phyloP scores from a whole-genome alignment of 2,329 filamentous ascomycete genomes.

The Neonectria hederae region DNA sequence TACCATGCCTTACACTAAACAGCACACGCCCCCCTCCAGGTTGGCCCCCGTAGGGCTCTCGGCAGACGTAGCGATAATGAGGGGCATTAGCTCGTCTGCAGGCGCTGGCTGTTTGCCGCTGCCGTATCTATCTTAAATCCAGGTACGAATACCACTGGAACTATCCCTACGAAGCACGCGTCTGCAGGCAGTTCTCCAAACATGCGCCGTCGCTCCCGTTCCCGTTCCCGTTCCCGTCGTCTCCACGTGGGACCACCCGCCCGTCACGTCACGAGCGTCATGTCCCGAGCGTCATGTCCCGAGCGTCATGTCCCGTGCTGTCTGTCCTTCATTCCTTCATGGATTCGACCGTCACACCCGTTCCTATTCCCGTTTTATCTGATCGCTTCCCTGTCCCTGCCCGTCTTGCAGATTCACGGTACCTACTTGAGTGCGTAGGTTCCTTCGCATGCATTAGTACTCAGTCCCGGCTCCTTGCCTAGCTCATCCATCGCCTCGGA shows the following conservation, averaged over 20 bases:
- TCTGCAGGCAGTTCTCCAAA: no score
- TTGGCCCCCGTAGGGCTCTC: neutral
- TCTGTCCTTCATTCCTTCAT: neutral
- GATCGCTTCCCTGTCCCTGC: neutral
- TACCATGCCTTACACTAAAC: neutral
- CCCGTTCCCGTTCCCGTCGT: neutral
- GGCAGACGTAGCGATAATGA: neutral
- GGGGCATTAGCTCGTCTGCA: conserved; percentile 21
- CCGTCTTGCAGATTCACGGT: neutral
- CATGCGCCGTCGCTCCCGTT: no score
- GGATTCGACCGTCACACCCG: conserved; percentile 1
- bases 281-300: neutral
- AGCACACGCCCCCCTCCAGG: conserved; percentile 19
- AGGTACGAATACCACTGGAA: neutral
- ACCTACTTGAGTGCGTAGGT: no score
- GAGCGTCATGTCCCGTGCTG: no score
- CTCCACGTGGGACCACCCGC: conserved; percentile 16
- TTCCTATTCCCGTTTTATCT: neutral
- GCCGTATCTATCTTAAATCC: neutral
- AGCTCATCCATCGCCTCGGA: neutral
- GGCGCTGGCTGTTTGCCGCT: neutral
- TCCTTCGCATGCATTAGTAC: neutral
- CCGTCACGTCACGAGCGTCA: neutral
- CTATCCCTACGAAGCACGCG: neutral
- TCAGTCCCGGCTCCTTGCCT: neutral